phyloP scores from a whole-genome alignment of 2,329 filamentous ascomycete genomes.

The Paraphoma chrysanthemicola region DNA sequence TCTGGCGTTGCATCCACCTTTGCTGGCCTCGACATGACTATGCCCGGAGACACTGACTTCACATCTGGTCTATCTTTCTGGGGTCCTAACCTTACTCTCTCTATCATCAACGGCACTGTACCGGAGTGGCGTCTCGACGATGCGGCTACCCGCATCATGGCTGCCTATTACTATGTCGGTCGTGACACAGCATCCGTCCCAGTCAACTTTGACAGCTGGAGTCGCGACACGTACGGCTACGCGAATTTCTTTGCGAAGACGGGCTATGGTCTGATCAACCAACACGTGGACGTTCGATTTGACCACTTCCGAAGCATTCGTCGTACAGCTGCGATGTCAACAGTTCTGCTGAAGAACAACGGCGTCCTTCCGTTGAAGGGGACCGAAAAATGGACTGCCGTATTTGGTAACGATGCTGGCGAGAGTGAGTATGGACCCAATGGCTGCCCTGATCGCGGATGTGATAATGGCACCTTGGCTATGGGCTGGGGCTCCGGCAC shows the following conservation, averaged over 20 bases:
- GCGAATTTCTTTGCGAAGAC: conserved; percentile 68
- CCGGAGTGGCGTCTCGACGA: conserved; percentile 89
- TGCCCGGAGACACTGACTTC: conserved; percentile 80
- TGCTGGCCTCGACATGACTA: conserved; percentile 84
- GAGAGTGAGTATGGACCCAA: conserved; percentile 57
- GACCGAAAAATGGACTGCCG: conserved; percentile 54
- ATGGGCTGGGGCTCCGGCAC: conserved; percentile 58
- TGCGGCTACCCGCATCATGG: conserved; percentile 83
- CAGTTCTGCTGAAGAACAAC: conserved; percentile 79
- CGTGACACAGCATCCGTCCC: conserved; percentile 59
- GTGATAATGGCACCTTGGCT: conserved; percentile 54
- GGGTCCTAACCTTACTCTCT: conserved; percentile 87
- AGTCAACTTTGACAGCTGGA: conserved; percentile 92
- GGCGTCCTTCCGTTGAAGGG: conserved; percentile 54
- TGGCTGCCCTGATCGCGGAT: conserved; percentile 53
- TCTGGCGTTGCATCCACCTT: conserved; percentile 69
- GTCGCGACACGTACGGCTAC: conserved; percentile 74
- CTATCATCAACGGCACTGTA: conserved; percentile 86
- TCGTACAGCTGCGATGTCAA: conserved; percentile 78
- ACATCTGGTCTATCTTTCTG: conserved; percentile 76
- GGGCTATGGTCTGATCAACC: conserved; percentile 72
- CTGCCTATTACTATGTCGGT: conserved; percentile 69
- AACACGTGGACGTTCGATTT: conserved; percentile 81
- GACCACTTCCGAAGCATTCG: conserved; percentile 78
- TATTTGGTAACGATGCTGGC: conserved; percentile 60